Conservation (phyloP, 768 basidiomycete genomes). For the Kockovaella imperatae region DNA sequence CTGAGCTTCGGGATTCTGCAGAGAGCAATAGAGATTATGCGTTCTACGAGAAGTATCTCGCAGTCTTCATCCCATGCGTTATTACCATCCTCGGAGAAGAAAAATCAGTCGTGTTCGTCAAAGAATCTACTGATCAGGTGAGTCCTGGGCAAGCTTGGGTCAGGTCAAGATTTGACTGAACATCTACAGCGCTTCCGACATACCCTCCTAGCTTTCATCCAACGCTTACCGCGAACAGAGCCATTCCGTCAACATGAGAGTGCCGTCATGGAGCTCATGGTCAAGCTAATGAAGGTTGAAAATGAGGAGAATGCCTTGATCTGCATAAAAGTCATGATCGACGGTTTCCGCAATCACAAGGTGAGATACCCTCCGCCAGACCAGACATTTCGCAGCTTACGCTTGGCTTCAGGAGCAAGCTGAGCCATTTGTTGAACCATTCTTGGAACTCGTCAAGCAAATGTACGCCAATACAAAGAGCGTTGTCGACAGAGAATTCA, state of each 20-base stretch:
- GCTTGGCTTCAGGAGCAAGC: conserved; percentile 45
- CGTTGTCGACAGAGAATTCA: conserved; percentile 67
- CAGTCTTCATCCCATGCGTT: conserved; percentile 32
- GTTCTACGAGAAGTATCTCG: conserved; percentile 38
- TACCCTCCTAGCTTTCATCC: conserved; percentile 77
- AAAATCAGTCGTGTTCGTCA: conserved; percentile 46
- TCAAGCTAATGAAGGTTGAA: conserved; percentile 74
- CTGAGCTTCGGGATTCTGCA: conserved; percentile 42
- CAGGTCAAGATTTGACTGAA: neutral
- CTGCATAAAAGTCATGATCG: conserved; percentile 84
- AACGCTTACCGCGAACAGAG: conserved; percentile 77
- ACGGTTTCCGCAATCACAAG: conserved; percentile 73
- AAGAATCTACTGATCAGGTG: conserved; percentile 44
- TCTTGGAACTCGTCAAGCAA: conserved; percentile 71
- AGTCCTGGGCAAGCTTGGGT: neutral
- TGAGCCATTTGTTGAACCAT: conserved; percentile 67
- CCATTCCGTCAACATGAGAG: conserved; percentile 61
- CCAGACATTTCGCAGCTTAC: too few species aligned
- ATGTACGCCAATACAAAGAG: conserved; percentile 65
- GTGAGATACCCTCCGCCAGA: conserved; percentile 11
- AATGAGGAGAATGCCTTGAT: conserved; percentile 92
- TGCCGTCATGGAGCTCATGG: conserved; percentile 67
- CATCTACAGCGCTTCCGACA: conserved; percentile 65
- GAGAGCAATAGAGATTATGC: conserved; percentile 35
- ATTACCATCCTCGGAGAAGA: conserved; percentile 29